These are phyloP conservation scores for Letharia columbiana DNA, from an alignment of 495 filamentous ascomycete genomes.

Conservation along the genomic window DNA sequence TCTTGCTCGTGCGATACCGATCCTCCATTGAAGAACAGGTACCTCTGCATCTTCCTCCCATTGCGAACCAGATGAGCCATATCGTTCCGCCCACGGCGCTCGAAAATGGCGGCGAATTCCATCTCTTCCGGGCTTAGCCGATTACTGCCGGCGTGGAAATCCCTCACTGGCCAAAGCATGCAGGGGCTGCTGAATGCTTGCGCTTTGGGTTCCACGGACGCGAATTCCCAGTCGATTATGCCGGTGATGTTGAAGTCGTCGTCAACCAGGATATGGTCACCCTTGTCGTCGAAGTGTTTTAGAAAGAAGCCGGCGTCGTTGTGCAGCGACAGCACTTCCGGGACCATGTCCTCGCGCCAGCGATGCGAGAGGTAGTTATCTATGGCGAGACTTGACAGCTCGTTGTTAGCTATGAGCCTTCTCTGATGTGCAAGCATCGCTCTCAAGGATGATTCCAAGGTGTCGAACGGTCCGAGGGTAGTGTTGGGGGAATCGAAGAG, in stretches of 20 bases:
- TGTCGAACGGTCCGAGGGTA: not conserved
- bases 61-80: not conserved
- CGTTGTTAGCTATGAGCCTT: not conserved
- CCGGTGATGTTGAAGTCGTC: constrained; percentile 3
- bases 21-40: not conserved
- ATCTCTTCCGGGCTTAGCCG: not conserved
- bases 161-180: not conserved
- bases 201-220: not conserved
- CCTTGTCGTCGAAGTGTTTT: not conserved
- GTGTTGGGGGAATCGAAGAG: not conserved
- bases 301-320: not conserved
- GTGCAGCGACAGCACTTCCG: not conserved
- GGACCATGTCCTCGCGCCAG: not conserved
- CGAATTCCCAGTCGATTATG: not conserved
- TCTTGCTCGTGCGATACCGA: not conserved
- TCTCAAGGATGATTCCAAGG: not conserved
- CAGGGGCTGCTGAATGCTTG: not conserved
- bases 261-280: not conserved
- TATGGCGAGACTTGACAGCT: not conserved
- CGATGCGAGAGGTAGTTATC: not conserved
- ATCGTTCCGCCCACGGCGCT: not conserved
- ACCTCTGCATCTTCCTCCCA: constrained; percentile 1
- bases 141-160: not conserved
- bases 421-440: not conserved
- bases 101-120: not conserved